Conservation (phyloP, 139 green algal genomes). For the Klebsormidium nitens region DNA sequence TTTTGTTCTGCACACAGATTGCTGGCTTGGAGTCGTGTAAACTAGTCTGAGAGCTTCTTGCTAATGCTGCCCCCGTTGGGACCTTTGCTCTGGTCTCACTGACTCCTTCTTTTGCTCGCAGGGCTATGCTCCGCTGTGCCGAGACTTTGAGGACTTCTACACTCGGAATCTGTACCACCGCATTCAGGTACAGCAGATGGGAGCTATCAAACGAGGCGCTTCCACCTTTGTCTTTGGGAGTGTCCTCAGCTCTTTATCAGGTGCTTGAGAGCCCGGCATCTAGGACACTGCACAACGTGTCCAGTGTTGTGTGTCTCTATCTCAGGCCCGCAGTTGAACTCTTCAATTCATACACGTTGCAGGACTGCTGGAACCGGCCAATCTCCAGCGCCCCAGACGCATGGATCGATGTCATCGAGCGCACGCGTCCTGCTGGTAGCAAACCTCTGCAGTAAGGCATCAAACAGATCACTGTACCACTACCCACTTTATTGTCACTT, state of each 20-base stretch:
- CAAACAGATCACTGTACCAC: no score
- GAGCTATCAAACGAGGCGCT: not conserved
- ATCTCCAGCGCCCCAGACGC: conserved; percentile 80
- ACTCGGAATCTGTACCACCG: conserved; percentile 83
- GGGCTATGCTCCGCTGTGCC: conserved; percentile 81
- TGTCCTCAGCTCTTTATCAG: not conserved
- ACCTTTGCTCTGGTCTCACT: not conserved
- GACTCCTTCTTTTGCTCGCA: not conserved
- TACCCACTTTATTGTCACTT: no score
- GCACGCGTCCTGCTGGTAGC: conserved; percentile 4
- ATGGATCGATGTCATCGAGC: conserved; percentile 88
- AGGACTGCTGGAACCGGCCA: conserved; percentile 92
- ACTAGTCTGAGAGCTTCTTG: not conserved
- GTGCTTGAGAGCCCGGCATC: not conserved
- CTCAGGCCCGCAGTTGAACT: not conserved
- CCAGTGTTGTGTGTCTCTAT: not conserved
- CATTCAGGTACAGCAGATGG: conserved; percentile 59
- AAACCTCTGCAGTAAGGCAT: conserved; percentile 20
- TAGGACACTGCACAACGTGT: not conserved
- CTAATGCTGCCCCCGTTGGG: not conserved
- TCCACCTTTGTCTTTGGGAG: not conserved
- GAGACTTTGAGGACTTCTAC: conserved; percentile 94
- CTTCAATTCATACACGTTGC: conserved; percentile 37
- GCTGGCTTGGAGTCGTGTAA: not conserved
- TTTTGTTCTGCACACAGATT: not conserved